Evolutionary conservation across 805 yeast species (phyloP).

Genomic region (Vanderwaltozyma yarrowii): DNA sequence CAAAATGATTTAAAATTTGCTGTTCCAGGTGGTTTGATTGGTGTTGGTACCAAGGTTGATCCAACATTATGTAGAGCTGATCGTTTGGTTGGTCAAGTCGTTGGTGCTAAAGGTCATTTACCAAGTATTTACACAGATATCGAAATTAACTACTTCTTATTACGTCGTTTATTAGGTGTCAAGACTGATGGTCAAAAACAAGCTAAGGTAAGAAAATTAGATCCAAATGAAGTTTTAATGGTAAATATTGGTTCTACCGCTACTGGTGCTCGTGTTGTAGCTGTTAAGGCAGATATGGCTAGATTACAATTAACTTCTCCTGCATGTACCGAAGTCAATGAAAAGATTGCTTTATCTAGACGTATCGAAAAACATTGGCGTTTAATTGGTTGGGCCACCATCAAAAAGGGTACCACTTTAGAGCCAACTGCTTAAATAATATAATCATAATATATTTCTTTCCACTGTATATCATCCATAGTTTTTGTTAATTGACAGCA

Average conservation of each 20-base stretch:
- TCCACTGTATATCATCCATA: slow-evolving; percentile 1
- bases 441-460: background rate
- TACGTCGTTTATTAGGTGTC: slow-evolving; percentile 96
- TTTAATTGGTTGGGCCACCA: slow-evolving; percentile 99
- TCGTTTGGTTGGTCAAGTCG: slow-evolving; percentile 97
- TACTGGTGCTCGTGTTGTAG: slow-evolving; percentile 97
- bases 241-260: slow-evolving; percentile 99
- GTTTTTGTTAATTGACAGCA: slow-evolving; percentile 8
- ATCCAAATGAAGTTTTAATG: slow-evolving; percentile 93
- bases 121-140: slow-evolving; percentile 96
- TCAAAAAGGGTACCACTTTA: slow-evolving; percentile 83
- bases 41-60: slow-evolving; percentile 98
- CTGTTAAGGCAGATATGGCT: slow-evolving; percentile 99
- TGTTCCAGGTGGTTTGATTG: slow-evolving; percentile 99
- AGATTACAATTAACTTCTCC: slow-evolving; percentile 94
- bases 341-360: slow-evolving; percentile 96
- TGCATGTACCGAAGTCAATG: slow-evolving; percentile 97
- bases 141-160: slow-evolving; percentile 91
- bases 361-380: slow-evolving; percentile 99
- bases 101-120: slow-evolving; percentile 92
- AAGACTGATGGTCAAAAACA: slow-evolving; percentile 96
- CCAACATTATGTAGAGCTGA: slow-evolving; percentile 99
- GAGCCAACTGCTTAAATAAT: slow-evolving; percentile 46
- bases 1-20: slow-evolving; percentile 97
- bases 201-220: slow-evolving; percentile 92